phyloP scores from a whole-genome alignment of 345 rosid species.

The Ricinus communis region DNA sequence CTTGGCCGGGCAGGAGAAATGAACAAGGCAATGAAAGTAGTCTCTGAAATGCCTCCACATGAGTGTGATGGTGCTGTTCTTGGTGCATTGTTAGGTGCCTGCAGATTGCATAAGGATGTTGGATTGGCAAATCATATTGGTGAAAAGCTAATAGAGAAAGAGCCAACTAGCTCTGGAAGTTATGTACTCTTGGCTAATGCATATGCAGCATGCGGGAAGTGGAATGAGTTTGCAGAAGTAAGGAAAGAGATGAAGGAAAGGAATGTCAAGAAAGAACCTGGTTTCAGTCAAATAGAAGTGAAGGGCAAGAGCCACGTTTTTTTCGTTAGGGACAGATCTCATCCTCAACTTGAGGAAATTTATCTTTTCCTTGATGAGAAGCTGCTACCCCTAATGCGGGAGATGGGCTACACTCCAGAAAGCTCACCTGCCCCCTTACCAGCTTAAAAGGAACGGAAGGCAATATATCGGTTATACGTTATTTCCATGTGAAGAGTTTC shows the following conservation, averaged over 20 bases:
- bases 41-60: slow-evolving; percentile 28
- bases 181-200: slow-evolving; percentile 38
- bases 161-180: slow-evolving; percentile 30
- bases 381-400: slow-evolving; percentile 27
- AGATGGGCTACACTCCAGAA: slow-evolving; percentile 18
- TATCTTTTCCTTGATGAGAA: slow-evolving; percentile 24
- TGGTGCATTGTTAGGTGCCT: slow-evolving; percentile 42
- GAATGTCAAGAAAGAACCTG: slow-evolving; percentile 40
- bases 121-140: slow-evolving; percentile 30
- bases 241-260: slow-evolving; percentile 45
- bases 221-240: slow-evolving; percentile 39
- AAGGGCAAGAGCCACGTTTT: slow-evolving; percentile 37
- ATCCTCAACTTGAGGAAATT: slow-evolving; percentile 37
- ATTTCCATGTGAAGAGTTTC: neutral
- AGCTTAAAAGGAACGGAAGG: neutral
- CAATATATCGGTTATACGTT: neutral
- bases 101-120: slow-evolving; percentile 33
- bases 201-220: slow-evolving; percentile 36
- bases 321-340: slow-evolving; percentile 39
- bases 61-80: slow-evolving; percentile 37
- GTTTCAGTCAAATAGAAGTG: slow-evolving; percentile 41
- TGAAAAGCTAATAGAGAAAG: slow-evolving; percentile 30
- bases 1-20: slow-evolving; percentile 41
- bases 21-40: slow-evolving; percentile 34
- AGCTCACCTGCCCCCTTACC: neutral